These are phyloP conservation scores for Fusarium duplospermum DNA, from an alignment of 2,329 filamentous ascomycete species.

Conservation along the genomic window DNA sequence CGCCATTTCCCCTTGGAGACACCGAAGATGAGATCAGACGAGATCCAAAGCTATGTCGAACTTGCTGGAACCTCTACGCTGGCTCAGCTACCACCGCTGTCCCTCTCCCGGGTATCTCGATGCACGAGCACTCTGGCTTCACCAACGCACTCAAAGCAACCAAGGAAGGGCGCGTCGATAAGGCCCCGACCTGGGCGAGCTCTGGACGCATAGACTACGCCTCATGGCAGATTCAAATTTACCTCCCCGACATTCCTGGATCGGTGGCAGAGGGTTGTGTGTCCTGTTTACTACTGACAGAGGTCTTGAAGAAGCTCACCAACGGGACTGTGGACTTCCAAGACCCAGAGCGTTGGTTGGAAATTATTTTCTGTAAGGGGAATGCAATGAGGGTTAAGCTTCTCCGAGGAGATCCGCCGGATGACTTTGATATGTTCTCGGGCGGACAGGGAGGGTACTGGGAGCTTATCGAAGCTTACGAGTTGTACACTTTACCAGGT, in stretches of 20 bases:
- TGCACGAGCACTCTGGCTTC: conserved; percentile 29
- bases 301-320: conserved; percentile 17
- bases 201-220: conserved; percentile 25
- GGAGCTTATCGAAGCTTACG: conserved; percentile 14
- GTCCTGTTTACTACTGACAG: conserved; percentile 23
- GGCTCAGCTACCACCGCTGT: conserved; percentile 22
- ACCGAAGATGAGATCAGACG: conserved; percentile 24
- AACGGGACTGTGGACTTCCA: neutral
- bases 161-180: neutral
- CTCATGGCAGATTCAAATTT: conserved; percentile 23
- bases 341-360: conserved; percentile 21
- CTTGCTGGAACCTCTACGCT: conserved; percentile 35
- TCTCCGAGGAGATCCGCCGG: conserved; percentile 6
- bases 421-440: conserved; percentile 30
- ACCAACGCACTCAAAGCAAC: conserved; percentile 20
- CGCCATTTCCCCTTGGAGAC: conserved; percentile 23
- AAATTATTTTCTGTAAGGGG: conserved; percentile 31
- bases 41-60: conserved; percentile 21
- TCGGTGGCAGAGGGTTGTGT: conserved; percentile 14
- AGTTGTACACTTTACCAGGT: conserved; percentile 38
- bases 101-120: conserved; percentile 22
- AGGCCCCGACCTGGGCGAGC: conserved; percentile 24
- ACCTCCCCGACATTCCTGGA: conserved; percentile 15
- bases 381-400: conserved; percentile 21
- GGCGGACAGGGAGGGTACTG: neutral